Percentiles rank a stretch among this genome's conserved stretches.
These are phyloP conservation scores for Cryptococcus sp. DNA, from an alignment of 1,284 basidiomycete species.

Conservation along the genomic window DNA sequence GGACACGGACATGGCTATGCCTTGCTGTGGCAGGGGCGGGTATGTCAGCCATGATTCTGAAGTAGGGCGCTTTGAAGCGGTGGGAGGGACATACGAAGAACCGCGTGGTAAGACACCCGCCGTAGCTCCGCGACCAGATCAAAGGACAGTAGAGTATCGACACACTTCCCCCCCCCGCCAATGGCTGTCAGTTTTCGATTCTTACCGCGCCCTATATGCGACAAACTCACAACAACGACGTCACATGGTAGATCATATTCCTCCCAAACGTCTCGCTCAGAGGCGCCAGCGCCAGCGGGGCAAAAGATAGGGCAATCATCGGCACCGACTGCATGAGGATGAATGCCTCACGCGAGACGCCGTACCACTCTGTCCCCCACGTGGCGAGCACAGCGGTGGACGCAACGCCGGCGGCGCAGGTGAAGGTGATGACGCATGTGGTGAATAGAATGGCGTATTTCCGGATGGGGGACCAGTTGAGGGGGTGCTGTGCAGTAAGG, in stretches of 20 bases:
- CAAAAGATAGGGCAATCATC: slow-evolving; percentile 36
- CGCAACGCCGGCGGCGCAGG: slow-evolving; percentile 31
- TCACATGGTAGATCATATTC: slow-evolving; percentile 41
- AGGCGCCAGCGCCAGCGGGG: slow-evolving; percentile 45
- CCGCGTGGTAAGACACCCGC: slow-evolving; percentile 43
- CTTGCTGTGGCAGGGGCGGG: slow-evolving; percentile 25
- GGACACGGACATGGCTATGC: slow-evolving; percentile 33
- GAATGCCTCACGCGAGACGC: slow-evolving; percentile 25
- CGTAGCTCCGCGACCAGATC: slow-evolving; percentile 34
- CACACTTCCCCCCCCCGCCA: slow-evolving; percentile 20
- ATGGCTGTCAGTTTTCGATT: background rate
- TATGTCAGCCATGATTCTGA: background rate
- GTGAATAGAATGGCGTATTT: slow-evolving; percentile 30
- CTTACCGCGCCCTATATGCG: background rate
- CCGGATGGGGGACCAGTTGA: slow-evolving; percentile 31
- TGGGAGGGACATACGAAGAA: slow-evolving; percentile 28
- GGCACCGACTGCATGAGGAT: slow-evolving; percentile 26
- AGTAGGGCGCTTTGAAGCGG: background rate
- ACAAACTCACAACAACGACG: slow-evolving; percentile 32
- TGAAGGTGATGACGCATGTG: slow-evolving; percentile 27
- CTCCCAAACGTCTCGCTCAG: slow-evolving; percentile 43
- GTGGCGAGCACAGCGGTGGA: slow-evolving; percentile 26
- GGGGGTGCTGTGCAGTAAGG: slow-evolving; percentile 30
- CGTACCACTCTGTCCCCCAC: slow-evolving; percentile 33
- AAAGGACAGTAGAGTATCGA: slow-evolving; percentile 47